Base-by-base conservation (phyloP, 1,139 yeast species). In the Blastobotrys petasosporus region DNA sequence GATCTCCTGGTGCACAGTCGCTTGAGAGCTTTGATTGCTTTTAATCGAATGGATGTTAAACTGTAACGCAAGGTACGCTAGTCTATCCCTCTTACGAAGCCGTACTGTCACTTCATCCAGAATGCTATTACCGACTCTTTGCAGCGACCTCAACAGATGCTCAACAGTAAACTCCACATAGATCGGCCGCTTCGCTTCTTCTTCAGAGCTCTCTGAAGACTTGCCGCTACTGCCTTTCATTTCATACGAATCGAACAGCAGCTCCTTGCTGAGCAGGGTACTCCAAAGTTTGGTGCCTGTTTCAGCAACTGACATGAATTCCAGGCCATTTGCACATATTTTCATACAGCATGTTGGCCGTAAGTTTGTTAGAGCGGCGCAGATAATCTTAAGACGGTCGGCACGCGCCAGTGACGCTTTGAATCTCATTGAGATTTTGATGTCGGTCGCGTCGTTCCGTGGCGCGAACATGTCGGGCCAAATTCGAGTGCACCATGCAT, bases 1-100 rank as follows among this genome's bases (percentile, higher is more conserved):
- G 7, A 66, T 44, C 33, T 61, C 56, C 39, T 66, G 69, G 16
- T 51, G 52, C 2, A 57, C 52, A n/a, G 55, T 53, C 29, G 45
- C 32, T 10, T 30, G 23, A 11, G 38, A 30, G 50, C 55, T 23
- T 48, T 54, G 12, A 38, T 47, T n/a, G 42, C 31, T 11, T 52
- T 33, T 10, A 20, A 20, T 4, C n/a, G 40, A 16, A 12, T 40
- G 39, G 34, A 47, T 54, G 31, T 47, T 58, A 44, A 53, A 54
- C 30, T 40, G 48, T 35, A 52, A 41, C 17, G 50, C 48, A 32
- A 61, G 44, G 42, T 49, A 51, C 11, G 65, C 60, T 29, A 53
- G 46, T 23, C 52, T 45, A 36, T 55, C 50, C n/a, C 53, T 51
- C 38, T 55, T 51, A 10, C 49, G 51, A 25, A 61, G 51, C 46